These are phyloP conservation scores for Pestalotiopsis sp. DNA, from an alignment of 2,329 filamentous ascomycete species.

Conservation along the genomic window DNA sequence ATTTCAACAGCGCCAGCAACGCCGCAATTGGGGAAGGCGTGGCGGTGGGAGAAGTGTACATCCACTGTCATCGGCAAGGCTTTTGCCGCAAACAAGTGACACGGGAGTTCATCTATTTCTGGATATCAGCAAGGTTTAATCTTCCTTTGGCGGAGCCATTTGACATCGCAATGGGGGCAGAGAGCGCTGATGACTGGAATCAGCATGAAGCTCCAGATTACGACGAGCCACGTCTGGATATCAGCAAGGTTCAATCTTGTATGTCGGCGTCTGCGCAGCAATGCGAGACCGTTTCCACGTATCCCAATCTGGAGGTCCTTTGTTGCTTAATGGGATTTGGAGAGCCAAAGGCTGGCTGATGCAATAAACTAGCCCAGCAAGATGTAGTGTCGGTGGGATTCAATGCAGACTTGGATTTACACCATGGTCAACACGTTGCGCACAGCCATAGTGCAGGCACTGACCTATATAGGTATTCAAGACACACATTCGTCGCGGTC, in stretches of 20 bases:
- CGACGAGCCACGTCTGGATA: not conserved
- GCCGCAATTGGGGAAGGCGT: too few relatives aligned
- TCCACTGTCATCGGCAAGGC: not conserved
- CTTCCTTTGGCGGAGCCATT: not conserved
- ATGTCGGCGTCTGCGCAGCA: not conserved
- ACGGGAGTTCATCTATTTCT: constrained; percentile 13
- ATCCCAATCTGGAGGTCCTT: not conserved
- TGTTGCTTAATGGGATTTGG: too few relatives aligned
- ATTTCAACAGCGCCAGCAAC: too few relatives aligned
- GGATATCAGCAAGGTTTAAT: constrained; percentile 12
- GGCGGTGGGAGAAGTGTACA: not conserved
- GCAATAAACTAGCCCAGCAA: too few relatives aligned
- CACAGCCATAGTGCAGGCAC: too few relatives aligned
- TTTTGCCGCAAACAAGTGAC: not conserved
- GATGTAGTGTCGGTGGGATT: too few relatives aligned
- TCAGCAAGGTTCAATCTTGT: not conserved
- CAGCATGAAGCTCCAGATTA: not conserved
- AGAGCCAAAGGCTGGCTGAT: too few relatives aligned
- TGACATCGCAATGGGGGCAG: not conserved
- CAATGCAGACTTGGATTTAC: too few relatives aligned
- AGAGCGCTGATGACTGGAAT: not conserved
- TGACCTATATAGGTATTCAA: too few relatives aligned
- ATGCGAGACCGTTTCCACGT: not conserved
- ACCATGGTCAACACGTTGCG: too few relatives aligned
- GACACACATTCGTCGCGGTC: too few relatives aligned